Conservation (phyloP, 306 rosid genomes). For the Spatholobus suberectus region DNA sequence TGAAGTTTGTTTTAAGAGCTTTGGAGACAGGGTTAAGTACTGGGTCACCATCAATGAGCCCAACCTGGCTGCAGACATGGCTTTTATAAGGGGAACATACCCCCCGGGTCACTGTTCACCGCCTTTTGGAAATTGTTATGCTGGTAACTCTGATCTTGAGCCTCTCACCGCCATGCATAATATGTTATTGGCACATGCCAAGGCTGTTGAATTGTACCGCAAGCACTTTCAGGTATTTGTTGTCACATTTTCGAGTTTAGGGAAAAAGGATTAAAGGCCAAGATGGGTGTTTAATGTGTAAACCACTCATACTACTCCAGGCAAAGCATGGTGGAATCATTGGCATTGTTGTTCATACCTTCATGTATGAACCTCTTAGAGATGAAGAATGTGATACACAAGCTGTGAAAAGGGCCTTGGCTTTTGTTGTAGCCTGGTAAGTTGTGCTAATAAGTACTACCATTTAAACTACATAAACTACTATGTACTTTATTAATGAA, state of each 20-base stretch:
- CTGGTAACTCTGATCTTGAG: constrained; percentile 68
- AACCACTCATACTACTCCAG: constrained; percentile 42
- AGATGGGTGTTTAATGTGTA: not conserved
- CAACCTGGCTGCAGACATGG: not conserved
- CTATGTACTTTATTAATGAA: not conserved
- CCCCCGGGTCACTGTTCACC: constrained; percentile 53
- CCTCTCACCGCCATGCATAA: constrained; percentile 75
- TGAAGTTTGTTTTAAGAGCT: constrained; percentile 54
- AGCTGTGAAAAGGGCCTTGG: constrained; percentile 63
- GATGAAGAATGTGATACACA: constrained; percentile 55
- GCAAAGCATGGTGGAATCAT: constrained; percentile 60
- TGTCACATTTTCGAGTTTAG: constrained; percentile 6
- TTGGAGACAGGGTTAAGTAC: constrained; percentile 63
- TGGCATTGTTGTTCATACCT: constrained; percentile 45
- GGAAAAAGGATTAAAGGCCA: not conserved
- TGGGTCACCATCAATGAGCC: constrained; percentile 72
- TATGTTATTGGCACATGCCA: constrained; percentile 70
- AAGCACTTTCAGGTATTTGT: constrained; percentile 56
- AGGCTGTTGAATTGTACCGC: constrained; percentile 61
- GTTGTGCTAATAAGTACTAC: not conserved
- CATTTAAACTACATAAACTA: constrained; percentile 9
- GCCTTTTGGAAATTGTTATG: constrained; percentile 70
- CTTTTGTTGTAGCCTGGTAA: constrained; percentile 61
- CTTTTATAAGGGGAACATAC: not conserved
- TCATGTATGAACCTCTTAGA: constrained; percentile 71